Evolutionary conservation across 2,329 filamentous ascomycete genomes (phyloP), one percentile per base, ranked within the genome.

Genomic region (Ceratocystis colombiana): DNA sequence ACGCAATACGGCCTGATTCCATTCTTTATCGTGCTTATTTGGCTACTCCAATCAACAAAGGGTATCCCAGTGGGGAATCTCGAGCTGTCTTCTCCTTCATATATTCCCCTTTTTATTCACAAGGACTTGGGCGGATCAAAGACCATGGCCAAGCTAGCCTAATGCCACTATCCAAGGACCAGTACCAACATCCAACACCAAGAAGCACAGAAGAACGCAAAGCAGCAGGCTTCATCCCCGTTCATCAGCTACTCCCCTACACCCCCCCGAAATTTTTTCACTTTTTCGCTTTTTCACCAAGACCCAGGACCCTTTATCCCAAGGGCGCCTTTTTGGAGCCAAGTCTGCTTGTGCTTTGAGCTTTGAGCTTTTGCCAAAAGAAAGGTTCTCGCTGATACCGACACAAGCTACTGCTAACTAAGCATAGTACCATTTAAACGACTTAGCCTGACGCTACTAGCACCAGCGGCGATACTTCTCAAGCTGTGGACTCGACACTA

Each of bases 221-320:
- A 59, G 30, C 28, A 59, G 17, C 55, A 59, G 55, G 55, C 55
- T 59, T 59, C 55, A 59, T 59, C 55, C 55, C 55, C 55, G 55
- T 6, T 59, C 55, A 59, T 59, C 55, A 59, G 55, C 55, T 25
- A 59, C 55, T 37, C 55, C 55, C 33, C 55, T 59, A 59, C 55
- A 59, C 55, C 55, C 55, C 53, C 50, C 50, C n/a, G 17, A 59
- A 59, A 37, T 33, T 33, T 59, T 59, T 59, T 59, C 37, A 41
- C 37, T 12, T 41, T 41, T 41, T 41, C 37, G 12, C 37, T 41
- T 41, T 41, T 41, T 12, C 55, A 59, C 55, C 25, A 59, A 30
- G 55, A 33, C 55, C 30, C 55, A 59, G 55, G 28, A 59, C 55
- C 55, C 55, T 59, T 59, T 59, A 59, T 59, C 25, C 28, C 55